Conservation (phyloP, 257 asterid genomes). For the Salvia rosmarinus region DNA sequence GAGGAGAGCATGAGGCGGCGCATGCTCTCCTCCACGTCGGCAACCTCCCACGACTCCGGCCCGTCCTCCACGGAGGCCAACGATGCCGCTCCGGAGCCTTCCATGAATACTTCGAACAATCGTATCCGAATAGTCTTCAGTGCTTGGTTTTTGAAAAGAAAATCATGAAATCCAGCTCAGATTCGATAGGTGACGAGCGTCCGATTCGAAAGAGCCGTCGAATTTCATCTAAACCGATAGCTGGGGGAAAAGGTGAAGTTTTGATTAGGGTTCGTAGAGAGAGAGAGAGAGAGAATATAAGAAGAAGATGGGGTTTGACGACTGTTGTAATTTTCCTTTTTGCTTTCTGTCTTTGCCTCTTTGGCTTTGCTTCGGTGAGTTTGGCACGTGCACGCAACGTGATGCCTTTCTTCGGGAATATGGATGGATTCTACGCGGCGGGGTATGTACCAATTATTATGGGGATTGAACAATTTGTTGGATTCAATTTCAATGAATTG, state of each 20-base stretch:
- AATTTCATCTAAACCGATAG: constrained; percentile 47
- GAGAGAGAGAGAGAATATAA: constrained; percentile 3
- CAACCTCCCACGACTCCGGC: constrained; percentile 99
- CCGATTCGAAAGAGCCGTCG: constrained; percentile 35
- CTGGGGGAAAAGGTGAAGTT: constrained; percentile 21
- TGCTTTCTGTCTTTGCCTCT: neutral
- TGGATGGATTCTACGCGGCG: neutral
- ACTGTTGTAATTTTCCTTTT: constrained; percentile 33
- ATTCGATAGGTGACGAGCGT: constrained; percentile 28
- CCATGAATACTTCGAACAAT: constrained; percentile 57
- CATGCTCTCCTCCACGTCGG: constrained; percentile 90
- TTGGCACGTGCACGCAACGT: constrained; percentile 42
- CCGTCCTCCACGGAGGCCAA: constrained; percentile 67
- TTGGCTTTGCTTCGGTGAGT: constrained; percentile 30
- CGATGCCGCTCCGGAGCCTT: constrained; percentile 60
- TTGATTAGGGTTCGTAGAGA: constrained; percentile 50
- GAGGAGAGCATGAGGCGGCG: constrained; percentile 77
- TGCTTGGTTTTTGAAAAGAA: constrained; percentile 27
- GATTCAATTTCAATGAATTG: no score
- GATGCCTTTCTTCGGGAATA: constrained; percentile 32
- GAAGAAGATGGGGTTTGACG: constrained; percentile 68
- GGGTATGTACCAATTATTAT: neutral
- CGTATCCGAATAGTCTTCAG: constrained; percentile 34
- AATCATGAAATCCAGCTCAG: constrained; percentile 61
- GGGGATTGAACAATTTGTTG: neutral